A percentile compares a stretch with the other conserved stretches of the same genome.
phyloP scores from a whole-genome alignment of 441 rosid species.

The Hura crepitans region DNA sequence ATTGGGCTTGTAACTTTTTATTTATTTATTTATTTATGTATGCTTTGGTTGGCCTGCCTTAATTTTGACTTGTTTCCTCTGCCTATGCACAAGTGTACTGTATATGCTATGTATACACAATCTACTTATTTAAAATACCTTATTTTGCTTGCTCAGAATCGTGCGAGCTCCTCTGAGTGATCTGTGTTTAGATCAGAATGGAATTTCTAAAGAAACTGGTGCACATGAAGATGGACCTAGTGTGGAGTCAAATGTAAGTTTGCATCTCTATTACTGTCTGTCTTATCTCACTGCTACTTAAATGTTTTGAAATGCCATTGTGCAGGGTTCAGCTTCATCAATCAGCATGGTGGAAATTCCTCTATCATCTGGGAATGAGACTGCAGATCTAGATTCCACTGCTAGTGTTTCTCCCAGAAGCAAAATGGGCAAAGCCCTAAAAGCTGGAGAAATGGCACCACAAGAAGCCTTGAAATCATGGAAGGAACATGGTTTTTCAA shows the following conservation, averaged over 20 bases:
- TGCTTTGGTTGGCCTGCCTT: background rate
- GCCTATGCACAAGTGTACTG: too few relatives aligned
- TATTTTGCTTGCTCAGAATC: conserved; percentile 40
- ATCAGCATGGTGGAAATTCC: conserved; percentile 37
- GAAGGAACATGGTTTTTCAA: conserved; percentile 82
- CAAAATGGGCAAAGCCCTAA: conserved; percentile 47
- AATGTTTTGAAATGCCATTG: conserved; percentile 18
- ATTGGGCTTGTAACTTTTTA: background rate
- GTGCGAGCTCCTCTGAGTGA: conserved; percentile 59
- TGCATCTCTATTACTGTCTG: background rate
- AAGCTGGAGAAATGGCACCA: conserved; percentile 70
- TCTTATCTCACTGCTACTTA: conserved; percentile 9
- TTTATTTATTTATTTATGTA: background rate
- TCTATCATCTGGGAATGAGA: conserved; percentile 38
- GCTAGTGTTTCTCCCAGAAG: conserved; percentile 23
- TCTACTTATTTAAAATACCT: background rate
- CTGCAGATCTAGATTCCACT: conserved; percentile 28
- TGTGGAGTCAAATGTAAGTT: conserved; percentile 42
- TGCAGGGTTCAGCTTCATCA: conserved; percentile 45
- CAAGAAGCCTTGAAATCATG: conserved; percentile 54
- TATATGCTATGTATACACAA: background rate
- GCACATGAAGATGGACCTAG: conserved; percentile 29
- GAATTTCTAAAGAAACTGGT: conserved; percentile 29
- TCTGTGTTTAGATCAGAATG: conserved; percentile 40
- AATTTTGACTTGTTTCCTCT: background rate